A percentile compares a stretch with the other conserved stretches of the same genome.
Conservation (phyloP, 768 basidiomycete genomes). For the Tubosaeta brunneosetosa region DNA sequence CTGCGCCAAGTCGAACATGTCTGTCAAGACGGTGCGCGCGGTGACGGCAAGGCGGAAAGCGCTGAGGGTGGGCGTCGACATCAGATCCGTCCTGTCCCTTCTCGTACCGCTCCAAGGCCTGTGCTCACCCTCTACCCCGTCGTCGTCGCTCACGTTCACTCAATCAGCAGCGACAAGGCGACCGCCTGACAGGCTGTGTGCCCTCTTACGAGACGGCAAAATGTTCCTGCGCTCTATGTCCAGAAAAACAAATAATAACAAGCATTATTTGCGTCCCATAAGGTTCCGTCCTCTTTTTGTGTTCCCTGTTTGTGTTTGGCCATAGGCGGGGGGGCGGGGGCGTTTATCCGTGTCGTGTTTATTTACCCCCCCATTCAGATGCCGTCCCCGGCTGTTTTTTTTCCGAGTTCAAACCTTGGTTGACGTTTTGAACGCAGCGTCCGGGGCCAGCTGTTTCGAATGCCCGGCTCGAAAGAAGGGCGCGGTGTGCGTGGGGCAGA, state of each 20-base stretch:
- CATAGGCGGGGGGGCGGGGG: not conserved
- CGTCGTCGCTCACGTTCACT: slow-evolving; percentile 19
- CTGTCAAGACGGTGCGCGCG: not conserved
- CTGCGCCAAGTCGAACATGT: not conserved
- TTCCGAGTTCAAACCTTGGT: slow-evolving; percentile 20
- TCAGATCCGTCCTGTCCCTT: not conserved
- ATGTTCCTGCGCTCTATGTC: slow-evolving; percentile 26
- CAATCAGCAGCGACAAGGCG: slow-evolving; percentile 17
- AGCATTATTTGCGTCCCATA: slow-evolving; percentile 11
- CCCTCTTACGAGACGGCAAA: slow-evolving; percentile 19
- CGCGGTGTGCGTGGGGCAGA: not conserved
- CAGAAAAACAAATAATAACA: slow-evolving; percentile 3
- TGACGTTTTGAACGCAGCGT: slow-evolving; percentile 12
- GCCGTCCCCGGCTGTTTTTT: not conserved
- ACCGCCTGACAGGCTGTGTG: slow-evolving; percentile 14
- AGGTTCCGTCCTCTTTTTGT: slow-evolving; percentile 7
- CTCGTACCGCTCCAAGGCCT: not conserved
- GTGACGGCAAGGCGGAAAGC: not conserved
- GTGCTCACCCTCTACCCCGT: not conserved
- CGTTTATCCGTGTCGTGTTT: not conserved
- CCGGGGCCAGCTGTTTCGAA: not conserved
- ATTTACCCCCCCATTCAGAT: slow-evolving; percentile 12
- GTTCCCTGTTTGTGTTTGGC: not conserved
- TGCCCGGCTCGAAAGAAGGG: not conserved
- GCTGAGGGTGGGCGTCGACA: not conserved